Evolutionary conservation across 2,329 filamentous ascomycete genomes (phyloP).

Genomic region (Apiospora rasikravindrae): DNA sequence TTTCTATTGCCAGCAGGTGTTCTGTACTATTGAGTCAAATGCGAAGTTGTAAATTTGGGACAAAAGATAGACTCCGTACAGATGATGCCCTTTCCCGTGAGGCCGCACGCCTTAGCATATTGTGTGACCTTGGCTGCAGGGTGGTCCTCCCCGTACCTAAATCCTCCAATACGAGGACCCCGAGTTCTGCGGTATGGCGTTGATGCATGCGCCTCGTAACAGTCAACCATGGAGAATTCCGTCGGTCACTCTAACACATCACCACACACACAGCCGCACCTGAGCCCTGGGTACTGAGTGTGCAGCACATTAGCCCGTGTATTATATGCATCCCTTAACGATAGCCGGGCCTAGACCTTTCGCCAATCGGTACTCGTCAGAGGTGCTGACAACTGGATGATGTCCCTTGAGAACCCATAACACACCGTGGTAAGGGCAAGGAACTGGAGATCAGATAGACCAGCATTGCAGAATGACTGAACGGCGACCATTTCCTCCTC

Average conservation of each 20-base stretch:
- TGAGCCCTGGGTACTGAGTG: not conserved
- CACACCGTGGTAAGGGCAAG: not conserved
- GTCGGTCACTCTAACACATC: constrained; percentile 3
- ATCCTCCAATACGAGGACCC: not conserved
- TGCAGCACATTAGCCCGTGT: not conserved
- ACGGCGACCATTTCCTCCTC: not conserved
- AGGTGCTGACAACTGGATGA: not conserved
- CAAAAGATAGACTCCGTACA: not conserved
- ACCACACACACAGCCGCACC: constrained; percentile 4
- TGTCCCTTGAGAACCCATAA: not conserved
- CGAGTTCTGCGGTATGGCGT: not conserved
- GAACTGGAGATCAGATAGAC: not conserved
- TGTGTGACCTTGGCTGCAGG: not conserved
- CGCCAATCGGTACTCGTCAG: constrained; percentile 2
- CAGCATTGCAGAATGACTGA: not conserved
- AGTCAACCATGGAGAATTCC: not conserved
- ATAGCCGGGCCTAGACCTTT: not conserved
- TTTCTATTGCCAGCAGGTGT: not conserved
- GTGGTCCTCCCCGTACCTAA: not conserved
- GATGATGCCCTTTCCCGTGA: not conserved
- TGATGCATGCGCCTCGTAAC: constrained; percentile 6
- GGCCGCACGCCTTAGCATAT: not conserved
- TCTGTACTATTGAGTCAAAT: not conserved
- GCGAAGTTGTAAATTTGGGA: not conserved
- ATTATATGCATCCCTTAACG: not conserved